Evolutionary conservation across 2,329 filamentous ascomycete species (phyloP), one percentile per base, ranked within the genome.

Genomic region (Aspergillus sp.): DNA sequence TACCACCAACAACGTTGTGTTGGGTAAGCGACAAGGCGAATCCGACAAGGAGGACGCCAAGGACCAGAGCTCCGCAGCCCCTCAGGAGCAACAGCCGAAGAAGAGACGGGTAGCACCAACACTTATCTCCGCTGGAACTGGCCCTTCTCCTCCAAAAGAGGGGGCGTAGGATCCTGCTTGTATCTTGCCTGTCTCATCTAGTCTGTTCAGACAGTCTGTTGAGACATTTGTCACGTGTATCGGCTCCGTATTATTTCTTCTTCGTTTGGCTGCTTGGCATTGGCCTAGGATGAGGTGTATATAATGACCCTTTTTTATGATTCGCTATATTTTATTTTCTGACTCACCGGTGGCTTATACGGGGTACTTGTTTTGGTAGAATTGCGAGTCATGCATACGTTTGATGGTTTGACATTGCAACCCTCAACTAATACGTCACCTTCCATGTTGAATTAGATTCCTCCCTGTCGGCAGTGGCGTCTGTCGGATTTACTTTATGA

Each of bases 21-120:
- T 80, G n/a, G 77, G 79, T 1, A 81, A 83, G 64, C 69, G 81
- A 55, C 76, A 70, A 13, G 74, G 71, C 55, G 75, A 78, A 50
- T 72, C 74, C 5, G 76, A 74, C 56, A 73, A 70, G n/a, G 72
- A 81, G 48, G 74, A 76, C 4, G 55, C 59, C 47, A 71, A 69
- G 52, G 67, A 65, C 5, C 49, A 58, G 7, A 59, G 57, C 31
- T 42, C 38, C 11, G 77, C 79, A 44, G 79, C 80, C 14, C 78
- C 81, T 5, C 55, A 64, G 6, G 51, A 45, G 17, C 72, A 69
- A 16, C 76, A 83, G 62, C 78, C 83, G 4, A 91, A 90, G 74
- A 87, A 85, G 72, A 80, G 87, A 61, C 79, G 87, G 45, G 84
- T 91, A 61, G 87, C 87, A 3, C 88, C 87, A 3, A 89, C 86